Evolutionary conservation across 192 early-diverging fungal genomes (phyloP), one percentile per base, ranked within the genome.

Genomic region (Entomortierella parvispora): DNA sequence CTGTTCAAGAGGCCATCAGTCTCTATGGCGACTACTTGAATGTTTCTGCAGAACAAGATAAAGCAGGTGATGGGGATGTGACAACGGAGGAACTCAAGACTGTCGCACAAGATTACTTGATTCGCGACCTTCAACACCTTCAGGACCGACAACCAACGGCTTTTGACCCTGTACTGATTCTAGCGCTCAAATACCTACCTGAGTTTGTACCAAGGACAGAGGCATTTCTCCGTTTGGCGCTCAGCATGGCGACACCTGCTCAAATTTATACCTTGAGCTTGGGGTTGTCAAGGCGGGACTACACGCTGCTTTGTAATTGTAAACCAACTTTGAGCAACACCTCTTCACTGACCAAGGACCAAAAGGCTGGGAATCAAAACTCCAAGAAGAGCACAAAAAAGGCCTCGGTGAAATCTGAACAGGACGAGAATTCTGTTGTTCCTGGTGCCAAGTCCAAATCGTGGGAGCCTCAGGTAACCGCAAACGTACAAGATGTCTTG

Each of bases 231-330:
- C 56, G 64, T 3, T 59, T 80, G 31, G 59, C 83, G 2, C 62
- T 87, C 4, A 43, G 71, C 12, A 62, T 85, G 59, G 83, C 86
- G 11, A 84, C 84, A 44, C 86, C 85, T 61, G 62, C 80, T 7
- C 83, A 85, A 42, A 82, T 89, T 15, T 84, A 82, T 49, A 62
- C 69, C 3, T 68, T 89, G 3, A 68, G 65, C 5, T 50, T 46
- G 32, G 66, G 65, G 8, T 42, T 77, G 18, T 37, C 25, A 2
- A 46, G 32, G 12, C 47, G 74, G 20, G 61, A 68, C 14, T 77
- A 63, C 37, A 4, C 43, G 18, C 26, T 77, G 31, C 23, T 77
- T 31, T 77, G 37, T 61, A 8, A 62, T 43, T 11, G 59, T 53
- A 29, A 20, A 33, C 5, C 34, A 23, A n/a, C 10, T 34, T 3